Percentiles rank a stretch among this genome's conserved stretches.
These are phyloP conservation scores for Cichorium intybus DNA, from an alignment of 140 eudicot genomes.

Conservation along the genomic window DNA sequence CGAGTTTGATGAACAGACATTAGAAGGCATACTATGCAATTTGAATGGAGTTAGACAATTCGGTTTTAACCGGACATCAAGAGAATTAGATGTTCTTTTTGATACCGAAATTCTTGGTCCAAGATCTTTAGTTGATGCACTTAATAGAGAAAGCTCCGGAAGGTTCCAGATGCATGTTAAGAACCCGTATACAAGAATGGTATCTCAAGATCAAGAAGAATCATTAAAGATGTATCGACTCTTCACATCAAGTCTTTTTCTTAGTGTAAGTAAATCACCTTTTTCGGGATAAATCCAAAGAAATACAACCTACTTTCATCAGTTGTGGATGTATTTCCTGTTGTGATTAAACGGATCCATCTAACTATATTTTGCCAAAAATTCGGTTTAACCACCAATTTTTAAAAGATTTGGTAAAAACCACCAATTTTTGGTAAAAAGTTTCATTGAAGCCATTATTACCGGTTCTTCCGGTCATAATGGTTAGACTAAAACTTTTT, in stretches of 20 bases:
- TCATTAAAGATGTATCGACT: conserved; percentile 79
- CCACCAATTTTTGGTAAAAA: no score
- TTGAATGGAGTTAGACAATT: conserved; percentile 81
- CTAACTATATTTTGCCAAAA: no score
- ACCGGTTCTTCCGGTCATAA: no score
- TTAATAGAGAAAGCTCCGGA: conserved; percentile 74
- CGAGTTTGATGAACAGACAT: conserved; percentile 58
- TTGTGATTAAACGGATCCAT: no score
- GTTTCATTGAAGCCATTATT: no score
- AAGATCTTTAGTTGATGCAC: conserved; percentile 72
- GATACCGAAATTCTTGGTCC: conserved; percentile 84
- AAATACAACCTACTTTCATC: no score
- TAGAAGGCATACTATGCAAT: conserved; percentile 72
- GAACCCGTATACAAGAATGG: conserved; percentile 84
- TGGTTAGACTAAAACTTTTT: no score
- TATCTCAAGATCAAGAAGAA: conserved; percentile 85
- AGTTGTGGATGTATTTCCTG: no score
- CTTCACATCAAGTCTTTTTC: conserved; percentile 72
- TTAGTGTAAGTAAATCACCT: conserved; percentile 68
- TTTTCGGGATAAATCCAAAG: background rate
- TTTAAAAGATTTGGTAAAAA: no score
- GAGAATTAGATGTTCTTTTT: conserved; percentile 67
- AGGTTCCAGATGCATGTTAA: conserved; percentile 65
- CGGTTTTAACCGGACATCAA: conserved; percentile 44
- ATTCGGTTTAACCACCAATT: no score